Evolutionary conservation across 805 yeast genomes (phyloP).

Genomic region (Yarrowia bubula): DNA sequence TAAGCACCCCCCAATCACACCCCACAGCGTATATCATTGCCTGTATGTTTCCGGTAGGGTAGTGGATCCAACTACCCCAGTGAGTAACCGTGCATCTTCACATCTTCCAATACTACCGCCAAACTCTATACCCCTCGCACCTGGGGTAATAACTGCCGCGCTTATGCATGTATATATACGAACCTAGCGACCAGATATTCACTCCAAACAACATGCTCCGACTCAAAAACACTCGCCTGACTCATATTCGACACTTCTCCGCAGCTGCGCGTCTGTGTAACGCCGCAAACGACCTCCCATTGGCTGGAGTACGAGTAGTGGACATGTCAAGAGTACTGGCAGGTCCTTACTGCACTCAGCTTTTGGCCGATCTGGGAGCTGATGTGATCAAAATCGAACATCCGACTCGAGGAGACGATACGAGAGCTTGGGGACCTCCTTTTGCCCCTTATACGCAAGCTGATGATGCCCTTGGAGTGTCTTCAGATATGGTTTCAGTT

Average conservation of each 20-base stretch:
- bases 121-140: not conserved
- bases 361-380: conserved; percentile 47
- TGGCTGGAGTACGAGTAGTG: conserved; percentile 40
- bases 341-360: conserved; percentile 45
- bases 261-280: not conserved
- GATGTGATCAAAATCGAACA: conserved; percentile 45
- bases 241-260: not conserved
- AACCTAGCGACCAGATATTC: no score
- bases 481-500: conserved; percentile 7
- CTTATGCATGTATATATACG: not conserved
- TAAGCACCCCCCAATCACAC: no score
- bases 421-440: conserved; percentile 48
- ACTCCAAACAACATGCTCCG: not conserved
- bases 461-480: not conserved
- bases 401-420: conserved; percentile 45
- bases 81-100: not conserved
- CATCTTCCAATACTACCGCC: not conserved
- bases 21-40: no score
- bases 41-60: no score
- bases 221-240: not conserved
- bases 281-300: conserved; percentile 34
- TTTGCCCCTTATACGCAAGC: conserved; percentile 36
- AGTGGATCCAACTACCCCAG: no score
- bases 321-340: conserved; percentile 46
- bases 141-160: conserved; percentile 24